Base-by-base conservation (phyloP, 164 flowering plant species). In the Santalum album region DNA sequence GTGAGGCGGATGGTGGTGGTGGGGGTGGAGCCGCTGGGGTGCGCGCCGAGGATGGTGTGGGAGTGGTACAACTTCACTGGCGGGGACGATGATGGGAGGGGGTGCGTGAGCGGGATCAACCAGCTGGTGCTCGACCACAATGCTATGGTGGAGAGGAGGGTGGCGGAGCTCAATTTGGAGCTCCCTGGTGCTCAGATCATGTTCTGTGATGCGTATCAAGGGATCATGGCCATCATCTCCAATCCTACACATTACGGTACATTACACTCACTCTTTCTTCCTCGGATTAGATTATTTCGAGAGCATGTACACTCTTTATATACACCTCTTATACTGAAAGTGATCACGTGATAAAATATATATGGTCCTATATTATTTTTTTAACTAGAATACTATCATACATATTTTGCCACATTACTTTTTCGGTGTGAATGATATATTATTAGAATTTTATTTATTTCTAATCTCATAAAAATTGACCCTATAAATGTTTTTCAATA, bases 11-110 rank as follows among this genome's bases (percentile, higher is more conserved):
- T 86, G 25, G 58, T 86, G 11, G 64, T 65, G 64, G 48, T 72
- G 68, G 89, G 94, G 19, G 67, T 81, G 17, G 35, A 72, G 61
- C 94, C 94, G 7, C 25, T 86, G 51, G 94, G 89, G 14, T 83
- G 94, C 64, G 52, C 83, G 1, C 94, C 89, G 3, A 70, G 79
- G 25, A 45, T 54, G 11, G 54, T 72, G 21, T 63, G 62, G 70
- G 62, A 55, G 40, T 59, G 57, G 56, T 25, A 23, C 23, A 62
- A 66, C 46, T 27, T 68, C 17, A 35, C 65, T 1, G 39, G 52
- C 12, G 42, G 32, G 1, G 24, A 38, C 12, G 45, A 19, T 26
- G 54, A 14, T 9, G 49, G 17, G 2, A 43, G 25, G 5, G 59
- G 57, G 20, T 87, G 96, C 53, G 59, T 68, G 19, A 57, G 63